phyloP scores from a whole-genome alignment of 2,329 filamentous ascomycete genomes.

The Penicillium capsulatum region DNA sequence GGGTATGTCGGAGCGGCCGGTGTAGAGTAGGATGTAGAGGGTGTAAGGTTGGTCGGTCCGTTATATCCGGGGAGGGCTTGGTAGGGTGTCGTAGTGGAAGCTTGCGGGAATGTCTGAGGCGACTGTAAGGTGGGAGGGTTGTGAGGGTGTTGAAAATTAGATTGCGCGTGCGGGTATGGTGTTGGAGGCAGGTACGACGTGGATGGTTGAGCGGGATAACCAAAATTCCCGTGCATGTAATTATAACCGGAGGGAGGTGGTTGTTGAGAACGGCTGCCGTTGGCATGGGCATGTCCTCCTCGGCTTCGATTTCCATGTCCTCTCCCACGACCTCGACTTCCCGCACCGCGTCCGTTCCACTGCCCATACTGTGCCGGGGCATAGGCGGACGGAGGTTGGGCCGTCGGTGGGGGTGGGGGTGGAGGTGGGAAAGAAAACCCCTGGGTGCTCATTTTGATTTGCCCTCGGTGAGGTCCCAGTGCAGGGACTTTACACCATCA shows the following conservation, averaged over 20 bases:
- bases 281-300: slow-evolving; percentile 17
- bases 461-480: slow-evolving; percentile 24
- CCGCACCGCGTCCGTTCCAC: slow-evolving; percentile 24
- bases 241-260: slow-evolving; percentile 24
- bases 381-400: slow-evolving; percentile 22
- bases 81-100: slow-evolving; percentile 24
- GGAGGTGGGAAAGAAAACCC: slow-evolving; percentile 47
- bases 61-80: slow-evolving; percentile 28
- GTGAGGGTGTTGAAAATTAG: slow-evolving; percentile 22
- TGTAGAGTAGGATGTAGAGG: slow-evolving; percentile 21
- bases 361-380: slow-evolving; percentile 28
- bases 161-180: slow-evolving; percentile 24
- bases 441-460: slow-evolving; percentile 40
- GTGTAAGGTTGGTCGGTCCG: slow-evolving; percentile 19
- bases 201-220: slow-evolving; percentile 27
- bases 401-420: slow-evolving; percentile 37
- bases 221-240: slow-evolving; percentile 30
- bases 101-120: slow-evolving; percentile 26
- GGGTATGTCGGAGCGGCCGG: slow-evolving; percentile 14
- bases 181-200: slow-evolving; percentile 25
- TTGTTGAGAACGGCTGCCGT: slow-evolving; percentile 22
- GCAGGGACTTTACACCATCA: slow-evolving; percentile 25
- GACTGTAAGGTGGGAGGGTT: slow-evolving; percentile 20
- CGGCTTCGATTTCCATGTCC: slow-evolving; percentile 32
- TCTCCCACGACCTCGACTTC: slow-evolving; percentile 34